Evolutionary conservation across 306 rosid genomes (phyloP), one percentile per base, ranked within the genome.

Genomic region (Neltuma alba): DNA sequence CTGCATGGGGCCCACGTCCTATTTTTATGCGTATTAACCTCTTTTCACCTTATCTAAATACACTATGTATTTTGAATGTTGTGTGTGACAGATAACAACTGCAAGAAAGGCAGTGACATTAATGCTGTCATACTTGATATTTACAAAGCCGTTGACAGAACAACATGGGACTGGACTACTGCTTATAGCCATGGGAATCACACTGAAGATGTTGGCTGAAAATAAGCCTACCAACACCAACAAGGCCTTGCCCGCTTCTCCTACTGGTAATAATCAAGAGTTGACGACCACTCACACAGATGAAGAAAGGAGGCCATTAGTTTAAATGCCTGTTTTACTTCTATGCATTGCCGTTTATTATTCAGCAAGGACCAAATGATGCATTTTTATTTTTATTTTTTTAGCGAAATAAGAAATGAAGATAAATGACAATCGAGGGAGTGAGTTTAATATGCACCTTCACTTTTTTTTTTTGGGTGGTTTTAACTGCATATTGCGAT

Each of bases 91-190:
- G 98, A 87, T 92, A 15, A 90, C 91, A 15, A 88, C 94, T 2
- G 92, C 89, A n/a, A 86, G 94, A 79, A 90, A 90, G 74, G 89
- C 88, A 27, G 92, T 88, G 16, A 90, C 92, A 14, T 82, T 90
- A 75, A 45, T 90, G 82, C 83, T 90, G 14, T 90, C 94, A 34
- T 88, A 85, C 83, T 3, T 88, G 79, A 88, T 90, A 75, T 88
- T 90, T 42, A 90, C 94, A 69, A 90, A 90, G 92, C 91, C 92
- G 18, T 66, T 88, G 79, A 90, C 92, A 7, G 91, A 88, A 36
- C 88, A 88, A 41, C 94, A 90, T 27, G 92, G 86, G 74, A 85
- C 86, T 28, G 91, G 92, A 47, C 83, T 90, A 23, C 69, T 88
- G 28, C 91, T 90, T 16, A 90, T 90, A 65, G 64, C 85, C 62